Evolutionary conservation across 176 grass and related monocot genomes (phyloP).

Genomic region (Areca catechu): DNA sequence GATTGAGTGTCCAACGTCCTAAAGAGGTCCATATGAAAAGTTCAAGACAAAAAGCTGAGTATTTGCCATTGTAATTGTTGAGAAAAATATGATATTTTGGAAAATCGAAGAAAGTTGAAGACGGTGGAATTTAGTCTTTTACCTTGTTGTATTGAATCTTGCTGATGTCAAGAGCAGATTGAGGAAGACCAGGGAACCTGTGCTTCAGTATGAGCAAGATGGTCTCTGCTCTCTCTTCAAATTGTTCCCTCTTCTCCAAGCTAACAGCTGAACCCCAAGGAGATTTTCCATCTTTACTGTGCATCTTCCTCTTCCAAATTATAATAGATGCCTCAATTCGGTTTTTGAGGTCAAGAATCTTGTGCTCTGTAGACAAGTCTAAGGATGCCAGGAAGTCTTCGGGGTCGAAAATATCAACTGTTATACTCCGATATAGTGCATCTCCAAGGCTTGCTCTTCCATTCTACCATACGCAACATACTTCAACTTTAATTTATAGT

Average conservation of each 20-base stretch:
- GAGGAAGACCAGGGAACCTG: slow-evolving; percentile 44
- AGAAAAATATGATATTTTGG: no score
- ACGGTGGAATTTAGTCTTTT: background rate
- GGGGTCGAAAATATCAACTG: slow-evolving; percentile 47
- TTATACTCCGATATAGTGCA: slow-evolving; percentile 54
- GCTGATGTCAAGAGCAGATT: slow-evolving; percentile 66
- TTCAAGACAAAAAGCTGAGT: no score
- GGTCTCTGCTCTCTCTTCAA: slow-evolving; percentile 56
- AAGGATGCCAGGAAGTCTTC: slow-evolving; percentile 48
- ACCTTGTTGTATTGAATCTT: slow-evolving; percentile 88
- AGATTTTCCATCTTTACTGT: slow-evolving; percentile 42
- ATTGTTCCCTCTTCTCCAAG: slow-evolving; percentile 64
- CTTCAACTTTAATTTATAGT: background rate
- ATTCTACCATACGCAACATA: slow-evolving; percentile 33
- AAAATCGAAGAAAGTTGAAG: no score
- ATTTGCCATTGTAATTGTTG: no score
- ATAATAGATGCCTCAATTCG: slow-evolving; percentile 71
- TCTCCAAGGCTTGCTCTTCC: slow-evolving; percentile 62
- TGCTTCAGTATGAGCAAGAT: slow-evolving; percentile 66
- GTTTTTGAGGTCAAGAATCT: slow-evolving; percentile 70
- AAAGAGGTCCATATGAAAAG: background rate
- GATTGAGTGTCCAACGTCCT: slow-evolving; percentile 65
- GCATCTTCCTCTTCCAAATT: slow-evolving; percentile 70
- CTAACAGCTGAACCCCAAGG: slow-evolving; percentile 45
- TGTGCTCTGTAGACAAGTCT: slow-evolving; percentile 61